Evolutionary conservation across 73 alveolate genomes (phyloP).

Genomic region (Tetrahymena thermophila): DNA sequence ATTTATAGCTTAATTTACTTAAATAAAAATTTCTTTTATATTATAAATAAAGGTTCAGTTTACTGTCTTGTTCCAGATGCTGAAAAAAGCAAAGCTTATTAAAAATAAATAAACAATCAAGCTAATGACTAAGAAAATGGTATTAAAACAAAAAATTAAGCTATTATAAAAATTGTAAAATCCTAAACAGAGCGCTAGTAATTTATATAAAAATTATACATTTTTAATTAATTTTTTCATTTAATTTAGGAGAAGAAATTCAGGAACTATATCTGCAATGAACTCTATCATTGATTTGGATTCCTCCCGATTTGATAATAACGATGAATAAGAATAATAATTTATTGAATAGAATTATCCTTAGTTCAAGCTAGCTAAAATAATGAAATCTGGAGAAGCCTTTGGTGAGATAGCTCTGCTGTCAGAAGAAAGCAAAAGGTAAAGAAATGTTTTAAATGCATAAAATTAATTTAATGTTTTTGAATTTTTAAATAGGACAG

Average conservation of each 20-base stretch:
- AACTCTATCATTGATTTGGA: not conserved
- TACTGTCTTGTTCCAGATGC: not conserved
- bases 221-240: not conserved
- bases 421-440: not conserved
- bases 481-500: not conserved
- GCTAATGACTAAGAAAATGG: not conserved
- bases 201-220: not conserved
- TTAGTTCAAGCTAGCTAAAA: not conserved
- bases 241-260: not conserved
- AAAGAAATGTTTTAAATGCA: not conserved
- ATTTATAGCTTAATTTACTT: not conserved
- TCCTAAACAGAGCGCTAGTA: not conserved
- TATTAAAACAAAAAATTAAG: not conserved
- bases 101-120: not conserved
- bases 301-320: not conserved
- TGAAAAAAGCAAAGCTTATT: not conserved
- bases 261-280: not conserved
- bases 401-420: not conserved
- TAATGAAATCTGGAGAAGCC: not conserved
- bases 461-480: not conserved
- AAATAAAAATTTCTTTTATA: not conserved
- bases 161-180: not conserved
- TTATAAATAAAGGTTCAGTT: not conserved
- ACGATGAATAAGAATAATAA: not conserved
- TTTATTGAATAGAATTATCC: not conserved